Base-by-base conservation (phyloP, 495 filamentous ascomycete species). In the Clavariopsis aquatica region DNA sequence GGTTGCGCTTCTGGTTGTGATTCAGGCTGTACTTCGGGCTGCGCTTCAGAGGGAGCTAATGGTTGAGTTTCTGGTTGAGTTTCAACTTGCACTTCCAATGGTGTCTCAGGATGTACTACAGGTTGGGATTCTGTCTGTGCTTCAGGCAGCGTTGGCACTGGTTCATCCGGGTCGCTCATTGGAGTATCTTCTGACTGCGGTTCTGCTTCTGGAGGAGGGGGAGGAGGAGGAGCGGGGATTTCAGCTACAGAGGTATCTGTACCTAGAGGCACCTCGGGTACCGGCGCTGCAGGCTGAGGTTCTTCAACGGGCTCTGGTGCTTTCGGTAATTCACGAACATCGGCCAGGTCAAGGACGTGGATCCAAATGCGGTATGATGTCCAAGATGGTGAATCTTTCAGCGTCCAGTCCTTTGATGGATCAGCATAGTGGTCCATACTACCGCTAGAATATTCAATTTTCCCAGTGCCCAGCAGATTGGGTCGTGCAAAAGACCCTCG, bases 121-220 rank as follows among this genome's bases (percentile, higher is more conserved):
- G 38, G 15, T 43, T 43, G 38, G 3, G 15, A 8, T 3, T 43
- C 38, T 15, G 15, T 7, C 13, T 38, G 62, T 41, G 24, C 20
- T 31, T 28, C 53, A 5, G 53, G 26, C 52, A 10, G 47, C 26
- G n/a, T 24, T 2, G 53, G 36, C n/a, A 13, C 55, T 28, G 60
- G 66, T 28, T 64, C 62, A 28, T 66, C 67, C 29, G 66, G 62
- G 20, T 72, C 70, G 57, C 70, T 72, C 70, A 72, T 72, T 1
- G 66, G 59, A 9, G 70, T 72, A 52, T 72, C 70, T 46, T 72
- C 67, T 8, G 67, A 43, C 10, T 49, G 55, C 0, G 62, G 57
- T 22, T 55, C 47, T 5, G 41, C n/a, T 26, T 45, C 62, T 57
- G 62, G 57, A n/a, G 19, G 46, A 12, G 59, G 31, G 0, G 63